Evolutionary conservation across 176 grass and related monocot genomes (phyloP).

Genomic region (Zea luxurians): DNA sequence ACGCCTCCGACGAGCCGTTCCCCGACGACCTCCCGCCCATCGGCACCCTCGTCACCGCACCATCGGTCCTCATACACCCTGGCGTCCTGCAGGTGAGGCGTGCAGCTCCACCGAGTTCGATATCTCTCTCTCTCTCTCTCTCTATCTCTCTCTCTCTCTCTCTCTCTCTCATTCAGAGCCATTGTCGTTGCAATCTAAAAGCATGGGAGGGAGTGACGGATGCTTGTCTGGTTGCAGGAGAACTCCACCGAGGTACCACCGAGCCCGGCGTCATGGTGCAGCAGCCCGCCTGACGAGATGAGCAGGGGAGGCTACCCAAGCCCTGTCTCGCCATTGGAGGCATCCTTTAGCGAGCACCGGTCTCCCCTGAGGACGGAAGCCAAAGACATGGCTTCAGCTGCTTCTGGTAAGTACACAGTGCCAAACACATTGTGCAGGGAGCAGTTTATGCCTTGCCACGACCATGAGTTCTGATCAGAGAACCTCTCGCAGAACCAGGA

Average conservation of each 20-base stretch:
- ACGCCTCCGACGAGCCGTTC: constrained; percentile 51
- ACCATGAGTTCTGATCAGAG: not conserved
- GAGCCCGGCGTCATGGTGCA: constrained; percentile 88
- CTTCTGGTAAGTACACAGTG: constrained; percentile 43
- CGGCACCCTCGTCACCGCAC: constrained; percentile 52
- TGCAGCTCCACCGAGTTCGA: not conserved
- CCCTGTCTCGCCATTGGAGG: constrained; percentile 81
- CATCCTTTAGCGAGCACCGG: constrained; percentile 60
- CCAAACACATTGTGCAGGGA: not conserved
- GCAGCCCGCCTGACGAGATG: constrained; percentile 76
- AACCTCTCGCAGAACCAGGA: constrained; percentile 33
- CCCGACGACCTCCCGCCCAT: constrained; percentile 60
- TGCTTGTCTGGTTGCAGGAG: constrained; percentile 54
- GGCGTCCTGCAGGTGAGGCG: constrained; percentile 67
- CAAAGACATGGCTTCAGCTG: constrained; percentile 43
- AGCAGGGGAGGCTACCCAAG: constrained; percentile 77
- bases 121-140: not conserved
- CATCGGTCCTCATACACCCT: constrained; percentile 68
- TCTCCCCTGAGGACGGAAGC: constrained; percentile 39
- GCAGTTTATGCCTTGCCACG: not conserved
- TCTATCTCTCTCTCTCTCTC: not conserved
- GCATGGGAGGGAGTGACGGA: not conserved
- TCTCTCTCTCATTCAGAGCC: not conserved
- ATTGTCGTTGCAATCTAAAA: not conserved
- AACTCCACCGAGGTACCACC: constrained; percentile 97